Conservation (phyloP, 2,329 filamentous ascomycete genomes). For the Botrytis sinoallii region DNA sequence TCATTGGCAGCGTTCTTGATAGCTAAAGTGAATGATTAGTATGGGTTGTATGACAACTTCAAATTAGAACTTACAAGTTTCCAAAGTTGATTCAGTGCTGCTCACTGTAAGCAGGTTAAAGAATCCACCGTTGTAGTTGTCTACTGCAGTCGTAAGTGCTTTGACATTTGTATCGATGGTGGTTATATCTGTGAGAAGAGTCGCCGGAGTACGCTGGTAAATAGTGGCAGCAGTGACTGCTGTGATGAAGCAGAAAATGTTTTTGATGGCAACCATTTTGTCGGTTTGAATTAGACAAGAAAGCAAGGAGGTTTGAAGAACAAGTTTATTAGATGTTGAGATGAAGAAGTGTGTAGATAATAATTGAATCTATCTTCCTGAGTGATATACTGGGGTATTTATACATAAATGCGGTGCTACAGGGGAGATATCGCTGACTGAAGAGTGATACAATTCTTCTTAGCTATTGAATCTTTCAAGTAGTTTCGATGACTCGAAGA, state of each 20-base stretch:
- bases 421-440: background rate
- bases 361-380: background rate
- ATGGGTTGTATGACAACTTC: background rate
- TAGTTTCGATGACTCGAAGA: background rate
- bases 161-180: conserved; percentile 46
- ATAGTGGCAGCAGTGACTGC: conserved; percentile 22
- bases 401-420: background rate
- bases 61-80: conserved; percentile 3
- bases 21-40: background rate
- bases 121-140: conserved; percentile 36
- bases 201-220: conserved; percentile 18
- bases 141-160: conserved; percentile 46
- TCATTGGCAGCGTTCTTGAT: conserved; percentile 15
- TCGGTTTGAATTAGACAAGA: background rate
- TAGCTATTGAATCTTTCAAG: background rate
- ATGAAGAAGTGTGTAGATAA: background rate
- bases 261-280: conserved; percentile 27
- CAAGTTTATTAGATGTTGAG: background rate
- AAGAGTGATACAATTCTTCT: background rate
- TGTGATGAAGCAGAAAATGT: conserved; percentile 22
- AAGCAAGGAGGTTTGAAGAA: background rate
- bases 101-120: conserved; percentile 16
- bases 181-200: conserved; percentile 28
- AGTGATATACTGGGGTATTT: background rate
- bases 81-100: conserved; percentile 19